These are phyloP conservation scores for Zygotorulaspora mrakii DNA, from an alignment of 1,139 yeast genomes.

Conservation along the genomic window DNA sequence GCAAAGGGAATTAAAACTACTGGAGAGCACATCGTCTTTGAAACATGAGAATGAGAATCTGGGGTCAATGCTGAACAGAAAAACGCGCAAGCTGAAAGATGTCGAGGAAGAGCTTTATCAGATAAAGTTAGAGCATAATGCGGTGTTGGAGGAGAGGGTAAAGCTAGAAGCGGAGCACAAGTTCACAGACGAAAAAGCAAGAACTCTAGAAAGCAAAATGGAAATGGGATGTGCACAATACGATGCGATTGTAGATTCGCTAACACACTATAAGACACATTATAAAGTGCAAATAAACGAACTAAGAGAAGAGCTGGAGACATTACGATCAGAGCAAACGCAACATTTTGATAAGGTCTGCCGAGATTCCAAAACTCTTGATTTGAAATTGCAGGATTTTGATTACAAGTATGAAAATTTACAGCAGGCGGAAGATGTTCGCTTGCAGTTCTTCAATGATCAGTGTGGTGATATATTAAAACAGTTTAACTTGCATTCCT, in stretches of 20 bases:
- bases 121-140: conserved; percentile 44
- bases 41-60: conserved; percentile 70
- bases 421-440: conserved; percentile 12
- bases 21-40: conserved; percentile 64
- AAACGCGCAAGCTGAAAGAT: conserved; percentile 60
- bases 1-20: conserved; percentile 53
- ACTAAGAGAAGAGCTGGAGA: conserved; percentile 38
- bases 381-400: conserved; percentile 9
- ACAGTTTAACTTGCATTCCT: conserved; percentile 17
- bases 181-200: conserved; percentile 48
- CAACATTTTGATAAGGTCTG: conserved; percentile 5
- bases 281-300: conserved; percentile 42
- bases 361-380: conserved; percentile 9
- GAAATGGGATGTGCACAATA: conserved; percentile 59
- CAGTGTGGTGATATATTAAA: conserved; percentile 15
- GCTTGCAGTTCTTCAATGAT: conserved; percentile 11
- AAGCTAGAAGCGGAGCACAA: conserved; percentile 49
- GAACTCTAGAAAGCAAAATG: conserved; percentile 48
- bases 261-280: conserved; percentile 52
- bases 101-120: conserved; percentile 54
- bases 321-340: conserved; percentile 41
- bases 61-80: conserved; percentile 57
- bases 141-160: conserved; percentile 46
- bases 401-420: conserved; percentile 11
- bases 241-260: conserved; percentile 56